phyloP scores from a whole-genome alignment of 225 moss, liverwort and hornwort species.

The Pleurozium schreberi region DNA sequence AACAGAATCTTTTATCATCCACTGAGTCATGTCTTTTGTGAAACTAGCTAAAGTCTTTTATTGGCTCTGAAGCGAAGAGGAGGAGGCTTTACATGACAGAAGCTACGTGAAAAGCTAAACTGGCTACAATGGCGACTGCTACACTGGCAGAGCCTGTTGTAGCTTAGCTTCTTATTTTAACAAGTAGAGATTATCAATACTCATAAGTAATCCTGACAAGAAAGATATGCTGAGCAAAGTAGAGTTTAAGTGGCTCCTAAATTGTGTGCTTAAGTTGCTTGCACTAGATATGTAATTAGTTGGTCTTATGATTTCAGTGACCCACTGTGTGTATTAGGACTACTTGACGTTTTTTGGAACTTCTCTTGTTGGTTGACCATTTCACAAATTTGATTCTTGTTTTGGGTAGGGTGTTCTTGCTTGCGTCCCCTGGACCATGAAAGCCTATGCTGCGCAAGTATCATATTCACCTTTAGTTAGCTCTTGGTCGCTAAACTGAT shows the following conservation, averaged over 20 bases:
- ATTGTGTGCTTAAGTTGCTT: neutral
- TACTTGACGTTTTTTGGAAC: neutral
- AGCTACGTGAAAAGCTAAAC: neutral
- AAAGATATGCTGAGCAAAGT: neutral
- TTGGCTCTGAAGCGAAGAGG: neutral
- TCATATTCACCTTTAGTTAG: neutral
- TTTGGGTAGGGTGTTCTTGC: neutral
- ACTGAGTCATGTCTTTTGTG: neutral
- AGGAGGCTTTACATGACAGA: neutral
- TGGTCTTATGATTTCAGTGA: neutral
- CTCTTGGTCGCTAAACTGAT: neutral
- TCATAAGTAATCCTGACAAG: neutral
- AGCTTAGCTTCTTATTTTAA: neutral
- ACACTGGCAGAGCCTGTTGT: neutral
- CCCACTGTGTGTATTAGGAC: neutral
- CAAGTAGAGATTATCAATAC: neutral
- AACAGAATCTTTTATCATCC: neutral
- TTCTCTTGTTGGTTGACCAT: neutral
- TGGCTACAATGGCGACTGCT: neutral
- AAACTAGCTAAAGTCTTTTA: neutral
- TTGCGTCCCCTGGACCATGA: neutral
- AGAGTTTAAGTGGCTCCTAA: neutral
- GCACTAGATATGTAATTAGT: neutral
- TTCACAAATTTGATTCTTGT: neutral
- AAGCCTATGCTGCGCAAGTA: neutral